A percentile compares a stretch with the other conserved stretches of the same genome.
phyloP scores from a whole-genome alignment of 805 yeast species.

The Crinitomyces ghanaensis region DNA sequence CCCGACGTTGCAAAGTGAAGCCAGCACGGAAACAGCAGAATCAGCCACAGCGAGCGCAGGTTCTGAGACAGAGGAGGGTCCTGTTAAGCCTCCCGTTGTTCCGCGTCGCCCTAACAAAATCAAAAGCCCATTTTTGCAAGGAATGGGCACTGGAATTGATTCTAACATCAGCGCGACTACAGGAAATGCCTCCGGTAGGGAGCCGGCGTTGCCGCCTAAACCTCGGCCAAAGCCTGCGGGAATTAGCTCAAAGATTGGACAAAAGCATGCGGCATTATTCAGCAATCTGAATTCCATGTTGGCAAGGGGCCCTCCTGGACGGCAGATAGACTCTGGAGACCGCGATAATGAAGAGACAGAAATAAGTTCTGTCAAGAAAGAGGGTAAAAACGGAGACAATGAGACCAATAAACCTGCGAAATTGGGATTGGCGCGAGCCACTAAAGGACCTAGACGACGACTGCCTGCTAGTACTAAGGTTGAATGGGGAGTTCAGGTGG shows the following conservation, averaged over 20 bases:
- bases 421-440: conserved; percentile 8
- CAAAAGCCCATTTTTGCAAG: no score
- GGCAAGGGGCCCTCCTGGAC: conserved; percentile 16
- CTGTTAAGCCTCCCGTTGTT: no score
- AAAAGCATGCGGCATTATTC: conserved; percentile 16
- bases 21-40: no score
- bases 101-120: no score
- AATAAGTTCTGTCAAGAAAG: conserved; percentile 4
- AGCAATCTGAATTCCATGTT: conserved; percentile 15
- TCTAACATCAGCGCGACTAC: no score
- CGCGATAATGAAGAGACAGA: no score
- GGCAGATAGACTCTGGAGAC: conserved; percentile 8
- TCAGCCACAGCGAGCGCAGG: no score
- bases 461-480: conserved; percentile 23
- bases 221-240: conserved; percentile 17
- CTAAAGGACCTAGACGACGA: conserved; percentile 23
- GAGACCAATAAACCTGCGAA: not conserved
- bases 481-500: conserved; percentile 11
- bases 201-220: no score
- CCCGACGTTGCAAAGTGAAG: no score
- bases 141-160: no score
- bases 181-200: no score
- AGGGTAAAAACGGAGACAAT: conserved; percentile 4
- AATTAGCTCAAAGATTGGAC: conserved; percentile 14
- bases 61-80: no score